phyloP scores from a whole-genome alignment of 208 protist species.

The Spongospora subterranea region DNA sequence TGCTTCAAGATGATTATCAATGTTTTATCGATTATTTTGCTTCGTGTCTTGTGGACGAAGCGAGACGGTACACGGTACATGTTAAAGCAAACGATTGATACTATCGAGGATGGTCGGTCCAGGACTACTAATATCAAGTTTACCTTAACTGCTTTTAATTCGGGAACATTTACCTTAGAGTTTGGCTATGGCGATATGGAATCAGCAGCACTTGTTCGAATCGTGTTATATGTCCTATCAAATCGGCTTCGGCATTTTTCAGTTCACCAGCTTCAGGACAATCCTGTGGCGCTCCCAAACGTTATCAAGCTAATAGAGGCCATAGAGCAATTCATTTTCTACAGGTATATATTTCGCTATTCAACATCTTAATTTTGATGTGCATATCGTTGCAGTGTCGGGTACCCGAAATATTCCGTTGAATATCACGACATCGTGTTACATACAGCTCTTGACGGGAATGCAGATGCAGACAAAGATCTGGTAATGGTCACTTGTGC shows the following conservation, averaged over 20 bases:
- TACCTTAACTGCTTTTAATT: background rate
- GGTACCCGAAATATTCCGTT: background rate
- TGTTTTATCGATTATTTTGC: background rate
- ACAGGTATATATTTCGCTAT: background rate
- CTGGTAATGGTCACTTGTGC: background rate
- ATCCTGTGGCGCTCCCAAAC: constrained; percentile 9
- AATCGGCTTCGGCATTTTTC: constrained; percentile 20
- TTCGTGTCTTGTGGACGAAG: background rate
- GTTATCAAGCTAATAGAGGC: constrained; percentile 34
- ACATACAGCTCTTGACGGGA: background rate
- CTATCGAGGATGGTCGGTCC: background rate
- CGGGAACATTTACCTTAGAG: background rate
- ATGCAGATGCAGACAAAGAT: background rate
- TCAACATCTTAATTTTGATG: background rate
- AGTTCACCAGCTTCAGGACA: background rate
- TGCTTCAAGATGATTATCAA: constrained; percentile 46
- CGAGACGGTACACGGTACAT: background rate
- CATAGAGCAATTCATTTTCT: constrained; percentile 52
- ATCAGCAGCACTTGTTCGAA: background rate
- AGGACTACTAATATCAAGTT: background rate
- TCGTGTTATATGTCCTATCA: background rate
- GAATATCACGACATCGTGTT: constrained; percentile 12
- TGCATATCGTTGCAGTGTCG: background rate
- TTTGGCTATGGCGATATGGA: constrained; percentile 3
- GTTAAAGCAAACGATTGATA: background rate